Conservation (phyloP, 495 filamentous ascomycete genomes). For the Letharia lupina region DNA sequence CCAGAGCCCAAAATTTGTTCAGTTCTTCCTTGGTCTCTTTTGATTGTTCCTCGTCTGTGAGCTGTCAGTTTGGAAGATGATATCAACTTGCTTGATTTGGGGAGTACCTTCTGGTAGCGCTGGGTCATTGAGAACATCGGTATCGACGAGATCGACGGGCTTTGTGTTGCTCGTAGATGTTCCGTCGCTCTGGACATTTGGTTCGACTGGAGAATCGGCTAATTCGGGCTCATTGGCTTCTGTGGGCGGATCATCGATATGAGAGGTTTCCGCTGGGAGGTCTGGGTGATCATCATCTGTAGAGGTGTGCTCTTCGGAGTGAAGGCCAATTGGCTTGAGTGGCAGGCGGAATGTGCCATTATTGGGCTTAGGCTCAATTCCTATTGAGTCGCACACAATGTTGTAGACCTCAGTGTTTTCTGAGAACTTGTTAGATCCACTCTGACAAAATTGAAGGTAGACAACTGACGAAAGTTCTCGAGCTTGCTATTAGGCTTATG, state of each 20-base stretch:
- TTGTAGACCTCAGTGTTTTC: conserved; percentile 96
- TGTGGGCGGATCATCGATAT: background rate
- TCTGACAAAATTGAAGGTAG: conserved; percentile 3
- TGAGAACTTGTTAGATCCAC: conserved; percentile 25
- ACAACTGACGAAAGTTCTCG: conserved; percentile 71
- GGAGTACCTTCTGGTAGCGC: background rate
- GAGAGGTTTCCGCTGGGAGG: conserved; percentile 8
- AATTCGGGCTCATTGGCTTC: background rate
- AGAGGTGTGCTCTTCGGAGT: conserved; percentile 42
- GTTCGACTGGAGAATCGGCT: background rate
- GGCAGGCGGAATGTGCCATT: conserved; percentile 61
- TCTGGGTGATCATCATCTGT: conserved; percentile 35
- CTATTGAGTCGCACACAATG: conserved; percentile 58
- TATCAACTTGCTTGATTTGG: background rate
- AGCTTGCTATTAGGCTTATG: conserved; percentile 73
- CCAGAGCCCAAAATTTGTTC: conserved; percentile 17
- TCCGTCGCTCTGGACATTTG: background rate
- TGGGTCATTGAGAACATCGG: background rate
- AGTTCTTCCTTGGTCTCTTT: conserved; percentile 14
- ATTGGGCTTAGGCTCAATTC: conserved; percentile 37
- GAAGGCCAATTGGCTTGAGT: conserved; percentile 58
- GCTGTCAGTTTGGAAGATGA: conserved; percentile 1
- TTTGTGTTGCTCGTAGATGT: background rate
- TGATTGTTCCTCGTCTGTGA: conserved; percentile 6
- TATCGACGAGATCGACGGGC: background rate